A percentile compares a stretch with the other conserved stretches of the same genome.
Evolutionary conservation across 2,329 filamentous ascomycete species (phyloP).

Genomic region (Arthrobotrys pseudoclavata): DNA sequence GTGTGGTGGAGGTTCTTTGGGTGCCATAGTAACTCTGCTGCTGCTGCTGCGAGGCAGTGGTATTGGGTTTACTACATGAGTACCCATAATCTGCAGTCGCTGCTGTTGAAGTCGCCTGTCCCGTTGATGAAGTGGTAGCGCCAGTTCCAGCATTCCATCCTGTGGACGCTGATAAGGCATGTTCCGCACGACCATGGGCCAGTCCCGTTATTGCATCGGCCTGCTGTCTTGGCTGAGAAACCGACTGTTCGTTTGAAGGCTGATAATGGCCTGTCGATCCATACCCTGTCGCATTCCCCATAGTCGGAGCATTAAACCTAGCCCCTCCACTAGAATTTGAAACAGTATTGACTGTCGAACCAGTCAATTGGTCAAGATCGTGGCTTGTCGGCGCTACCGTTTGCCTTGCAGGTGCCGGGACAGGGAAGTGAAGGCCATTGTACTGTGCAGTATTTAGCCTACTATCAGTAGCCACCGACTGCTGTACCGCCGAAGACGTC

Average conservation of each 20-base stretch:
- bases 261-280: constrained; percentile 31
- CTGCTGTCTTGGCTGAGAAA: constrained; percentile 20
- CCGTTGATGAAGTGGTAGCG: constrained; percentile 1
- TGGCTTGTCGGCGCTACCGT: not conserved
- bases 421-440: constrained; percentile 52
- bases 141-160: constrained; percentile 25
- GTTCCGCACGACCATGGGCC: constrained; percentile 30
- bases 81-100: constrained; percentile 10
- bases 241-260: not conserved
- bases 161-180: constrained; percentile 22
- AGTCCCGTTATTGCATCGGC: constrained; percentile 1
- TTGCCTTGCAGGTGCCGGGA: constrained; percentile 33
- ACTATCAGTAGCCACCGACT: constrained; percentile 15
- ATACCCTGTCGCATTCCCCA: constrained; percentile 17
- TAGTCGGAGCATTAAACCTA: not conserved
- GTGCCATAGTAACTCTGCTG: constrained; percentile 12
- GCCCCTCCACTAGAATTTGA: constrained; percentile 1
- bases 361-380: not conserved
- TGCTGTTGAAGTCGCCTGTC: not conserved
- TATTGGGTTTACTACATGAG: constrained; percentile 21
- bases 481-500: not conserved
- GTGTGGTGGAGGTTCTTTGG: constrained; percentile 17
- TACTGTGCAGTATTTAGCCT: constrained; percentile 41
- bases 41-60: not conserved
- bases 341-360: constrained; percentile 9